phyloP scores from a whole-genome alignment of 306 rosid genomes.

The Benincasa hispida region DNA sequence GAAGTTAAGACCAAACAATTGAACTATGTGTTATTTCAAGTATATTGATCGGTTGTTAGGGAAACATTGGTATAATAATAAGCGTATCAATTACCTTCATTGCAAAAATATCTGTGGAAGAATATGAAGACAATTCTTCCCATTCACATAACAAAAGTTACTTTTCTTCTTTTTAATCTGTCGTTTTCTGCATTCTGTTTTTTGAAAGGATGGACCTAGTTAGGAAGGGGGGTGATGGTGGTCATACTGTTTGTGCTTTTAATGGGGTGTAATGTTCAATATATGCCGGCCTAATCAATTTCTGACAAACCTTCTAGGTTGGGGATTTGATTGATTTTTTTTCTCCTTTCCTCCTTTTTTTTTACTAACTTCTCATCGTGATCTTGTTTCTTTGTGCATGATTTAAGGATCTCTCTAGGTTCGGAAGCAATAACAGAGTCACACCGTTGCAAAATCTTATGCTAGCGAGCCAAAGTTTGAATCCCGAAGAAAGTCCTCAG shows the following conservation, averaged over 20 bases:
- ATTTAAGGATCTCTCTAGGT: not conserved
- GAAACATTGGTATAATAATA: not conserved
- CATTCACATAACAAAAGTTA: not conserved
- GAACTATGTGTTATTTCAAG: not conserved
- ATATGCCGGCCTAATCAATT: not conserved
- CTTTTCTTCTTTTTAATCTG: not conserved
- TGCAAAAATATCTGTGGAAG: not conserved
- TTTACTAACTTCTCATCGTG: not conserved
- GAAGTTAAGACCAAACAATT: not conserved
- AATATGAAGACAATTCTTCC: not conserved
- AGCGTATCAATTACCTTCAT: not conserved
- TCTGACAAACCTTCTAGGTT: not conserved
- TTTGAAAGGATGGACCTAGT: not conserved
- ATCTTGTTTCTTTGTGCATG: not conserved
- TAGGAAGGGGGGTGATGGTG: not conserved
- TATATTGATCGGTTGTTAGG: not conserved
- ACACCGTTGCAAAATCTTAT: conserved; percentile 1
- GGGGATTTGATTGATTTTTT: not conserved
- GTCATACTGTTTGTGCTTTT: not conserved
- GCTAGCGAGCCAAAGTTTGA: conserved; percentile 20
- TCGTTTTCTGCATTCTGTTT: not conserved
- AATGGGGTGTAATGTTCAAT: not conserved
- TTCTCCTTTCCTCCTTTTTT: not conserved
- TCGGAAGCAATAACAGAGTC: not conserved
- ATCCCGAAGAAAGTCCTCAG: conserved; percentile 14